Evolutionary conservation across 495 filamentous ascomycete species (phyloP).

Genomic region (Elasticomyces elasticus): DNA sequence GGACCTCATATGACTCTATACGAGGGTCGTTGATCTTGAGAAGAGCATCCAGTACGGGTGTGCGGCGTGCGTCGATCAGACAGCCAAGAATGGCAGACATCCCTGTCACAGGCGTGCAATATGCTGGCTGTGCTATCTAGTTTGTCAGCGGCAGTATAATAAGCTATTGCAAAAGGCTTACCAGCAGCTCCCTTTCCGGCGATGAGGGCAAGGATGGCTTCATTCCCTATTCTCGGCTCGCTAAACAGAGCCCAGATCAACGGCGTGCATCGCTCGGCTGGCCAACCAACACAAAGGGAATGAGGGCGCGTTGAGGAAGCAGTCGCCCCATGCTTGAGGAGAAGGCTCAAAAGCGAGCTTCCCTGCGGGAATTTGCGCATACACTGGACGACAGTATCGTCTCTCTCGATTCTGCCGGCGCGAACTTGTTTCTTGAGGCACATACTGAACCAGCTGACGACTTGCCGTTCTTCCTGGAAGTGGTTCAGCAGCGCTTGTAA

Average conservation of each 20-base stretch:
- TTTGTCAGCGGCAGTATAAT: too few species aligned
- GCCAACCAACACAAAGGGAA: not conserved
- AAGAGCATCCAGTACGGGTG: not conserved
- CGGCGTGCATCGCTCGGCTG: not conserved
- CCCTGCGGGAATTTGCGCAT: not conserved
- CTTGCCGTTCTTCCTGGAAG: not conserved
- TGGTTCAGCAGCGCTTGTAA: not conserved
- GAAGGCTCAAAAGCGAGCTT: not conserved
- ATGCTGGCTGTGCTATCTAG: not conserved
- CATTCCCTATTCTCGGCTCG: not conserved
- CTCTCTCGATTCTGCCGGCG: not conserved
- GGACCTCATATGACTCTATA: not conserved
- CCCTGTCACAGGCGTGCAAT: not conserved
- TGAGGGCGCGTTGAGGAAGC: not conserved
- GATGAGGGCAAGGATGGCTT: not conserved
- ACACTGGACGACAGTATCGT: not conserved
- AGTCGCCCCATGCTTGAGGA: not conserved
- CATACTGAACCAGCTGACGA: not conserved
- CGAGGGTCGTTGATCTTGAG: not conserved
- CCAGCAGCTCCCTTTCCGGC: not conserved
- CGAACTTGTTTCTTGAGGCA: not conserved
- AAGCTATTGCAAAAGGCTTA: not conserved
- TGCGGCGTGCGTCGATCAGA: not conserved
- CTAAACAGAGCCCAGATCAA: not conserved
- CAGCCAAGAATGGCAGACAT: not conserved